These are phyloP conservation scores for Trichocladium antarcticum DNA, from an alignment of 495 filamentous ascomycete genomes.

Conservation along the genomic window DNA sequence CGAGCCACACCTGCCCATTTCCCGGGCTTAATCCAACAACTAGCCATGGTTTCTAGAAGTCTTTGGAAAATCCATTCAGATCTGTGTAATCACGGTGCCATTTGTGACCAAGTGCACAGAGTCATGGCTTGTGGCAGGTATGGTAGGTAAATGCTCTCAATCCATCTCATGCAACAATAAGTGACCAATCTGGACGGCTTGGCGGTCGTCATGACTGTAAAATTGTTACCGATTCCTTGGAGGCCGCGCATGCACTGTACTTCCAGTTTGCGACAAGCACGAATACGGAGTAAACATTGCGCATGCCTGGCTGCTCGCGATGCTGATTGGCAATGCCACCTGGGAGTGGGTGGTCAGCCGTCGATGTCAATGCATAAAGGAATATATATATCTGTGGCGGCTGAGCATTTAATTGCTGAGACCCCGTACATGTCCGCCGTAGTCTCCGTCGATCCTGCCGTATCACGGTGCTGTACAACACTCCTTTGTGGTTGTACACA, in stretches of 20 bases:
- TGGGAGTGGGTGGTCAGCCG: constrained; percentile 3
- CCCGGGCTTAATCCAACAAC: no score
- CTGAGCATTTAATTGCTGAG: no score
- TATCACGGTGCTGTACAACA: not conserved
- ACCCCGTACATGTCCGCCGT: no score
- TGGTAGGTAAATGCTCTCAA: constrained; percentile 6
- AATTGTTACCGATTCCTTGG: not conserved
- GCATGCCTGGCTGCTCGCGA: not conserved
- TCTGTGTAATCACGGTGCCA: not conserved
- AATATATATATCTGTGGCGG: no score
- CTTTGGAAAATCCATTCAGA: not conserved
- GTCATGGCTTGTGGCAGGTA: not conserved
- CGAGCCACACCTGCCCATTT: no score
- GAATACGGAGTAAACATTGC: no score
- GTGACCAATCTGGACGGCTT: constrained; percentile 1
- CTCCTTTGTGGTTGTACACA: not conserved
- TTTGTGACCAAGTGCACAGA: not conserved
- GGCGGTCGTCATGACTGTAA: not conserved
- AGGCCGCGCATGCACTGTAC: constrained; percentile 6
- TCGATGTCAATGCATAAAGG: not conserved
- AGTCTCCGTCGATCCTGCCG: constrained; percentile 2
- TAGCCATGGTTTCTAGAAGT: not conserved
- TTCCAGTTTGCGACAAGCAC: no score
- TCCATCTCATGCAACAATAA: constrained; percentile 5
- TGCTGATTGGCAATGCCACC: constrained; percentile 1